A percentile compares a stretch with the other conserved stretches of the same genome.
Conservation (phyloP, 441 rosid genomes). For the Jatropha multifida region DNA sequence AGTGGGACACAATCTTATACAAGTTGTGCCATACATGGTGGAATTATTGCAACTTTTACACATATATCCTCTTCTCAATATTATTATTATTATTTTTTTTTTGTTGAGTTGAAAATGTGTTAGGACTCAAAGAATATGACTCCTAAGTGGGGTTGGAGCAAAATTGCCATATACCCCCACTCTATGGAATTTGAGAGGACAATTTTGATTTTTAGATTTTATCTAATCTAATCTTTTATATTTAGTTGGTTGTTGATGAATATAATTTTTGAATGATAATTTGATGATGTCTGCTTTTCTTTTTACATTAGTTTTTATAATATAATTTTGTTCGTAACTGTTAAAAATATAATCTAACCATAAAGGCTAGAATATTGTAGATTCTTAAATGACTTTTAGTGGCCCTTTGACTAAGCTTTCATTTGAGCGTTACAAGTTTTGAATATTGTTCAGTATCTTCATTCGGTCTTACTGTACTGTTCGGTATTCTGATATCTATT, state of each 20-base stretch:
- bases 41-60: slow-evolving; percentile 1
- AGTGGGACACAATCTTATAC: background rate
- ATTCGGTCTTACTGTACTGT: background rate
- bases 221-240: background rate
- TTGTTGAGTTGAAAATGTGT: background rate
- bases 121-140: slow-evolving; percentile 10
- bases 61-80: background rate
- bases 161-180: background rate
- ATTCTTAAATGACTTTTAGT: too few species aligned
- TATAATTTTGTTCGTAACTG: too few species aligned
- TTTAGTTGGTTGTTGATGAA: too few species aligned
- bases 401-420: too few species aligned
- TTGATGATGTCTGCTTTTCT: background rate
- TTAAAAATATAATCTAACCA: too few species aligned
- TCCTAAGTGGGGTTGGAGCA: slow-evolving; percentile 17
- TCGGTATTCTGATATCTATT: too few species aligned
- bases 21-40: background rate
- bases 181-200: background rate
- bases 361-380: too few species aligned
- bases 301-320: too few species aligned
- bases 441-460: too few species aligned
- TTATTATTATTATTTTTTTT: background rate
- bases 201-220: background rate
- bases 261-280: too few species aligned
- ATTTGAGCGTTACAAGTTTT: too few species aligned